These are phyloP conservation scores for Haematococcus lacustris DNA, from an alignment of 139 green algal genomes.

Conservation along the genomic window DNA sequence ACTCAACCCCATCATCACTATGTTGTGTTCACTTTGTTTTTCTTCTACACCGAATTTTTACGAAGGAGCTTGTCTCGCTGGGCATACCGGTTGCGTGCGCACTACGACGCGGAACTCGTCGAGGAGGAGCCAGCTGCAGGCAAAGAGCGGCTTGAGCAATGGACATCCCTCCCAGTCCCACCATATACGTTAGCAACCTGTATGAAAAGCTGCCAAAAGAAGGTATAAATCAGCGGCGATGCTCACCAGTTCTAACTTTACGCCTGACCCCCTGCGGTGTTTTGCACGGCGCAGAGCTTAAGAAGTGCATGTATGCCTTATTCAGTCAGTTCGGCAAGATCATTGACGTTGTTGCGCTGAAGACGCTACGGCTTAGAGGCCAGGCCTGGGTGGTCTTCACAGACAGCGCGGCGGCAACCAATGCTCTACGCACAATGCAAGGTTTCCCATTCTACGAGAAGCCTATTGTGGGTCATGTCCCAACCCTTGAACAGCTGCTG, in stretches of 20 bases:
- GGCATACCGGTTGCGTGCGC: not conserved
- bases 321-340: constrained; percentile 96
- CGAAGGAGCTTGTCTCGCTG: not conserved
- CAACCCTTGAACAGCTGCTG: not conserved
- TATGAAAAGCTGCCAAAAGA: constrained; percentile 92
- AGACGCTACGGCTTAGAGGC: constrained; percentile 80
- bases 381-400: constrained; percentile 96
- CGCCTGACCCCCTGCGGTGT: not conserved
- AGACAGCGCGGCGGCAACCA: constrained; percentile 67
- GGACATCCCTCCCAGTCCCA: constrained; percentile 78
- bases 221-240: constrained; percentile 32
- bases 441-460: constrained; percentile 98
- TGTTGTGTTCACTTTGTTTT: not conserved
- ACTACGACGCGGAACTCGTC: not conserved
- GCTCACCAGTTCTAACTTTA: not conserved
- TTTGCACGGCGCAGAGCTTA: constrained; percentile 69
- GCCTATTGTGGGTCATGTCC: constrained; percentile 66
- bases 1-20: not conserved
- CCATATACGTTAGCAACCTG: constrained; percentile 91
- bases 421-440: constrained; percentile 85
- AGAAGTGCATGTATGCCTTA: constrained; percentile 85
- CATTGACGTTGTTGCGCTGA: constrained; percentile 82
- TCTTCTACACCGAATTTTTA: not conserved
- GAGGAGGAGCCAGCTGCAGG: not conserved
- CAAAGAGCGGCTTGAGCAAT: not conserved